Evolutionary conservation across 345 rosid genomes (phyloP), one percentile per base, ranked within the genome.

Genomic region (Salix udensis): DNA sequence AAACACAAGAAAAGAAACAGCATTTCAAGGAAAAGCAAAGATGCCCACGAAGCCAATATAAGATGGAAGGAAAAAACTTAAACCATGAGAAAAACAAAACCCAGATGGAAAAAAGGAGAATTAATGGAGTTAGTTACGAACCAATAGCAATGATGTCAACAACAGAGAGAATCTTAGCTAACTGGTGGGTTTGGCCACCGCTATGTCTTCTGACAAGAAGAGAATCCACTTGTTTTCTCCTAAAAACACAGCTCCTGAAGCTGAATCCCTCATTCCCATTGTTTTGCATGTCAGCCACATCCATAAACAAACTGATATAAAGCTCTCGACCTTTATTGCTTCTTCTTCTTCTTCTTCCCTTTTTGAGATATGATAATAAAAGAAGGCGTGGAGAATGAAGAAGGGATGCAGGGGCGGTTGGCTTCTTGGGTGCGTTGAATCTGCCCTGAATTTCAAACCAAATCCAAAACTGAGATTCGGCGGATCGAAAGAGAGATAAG

Each of bases 191-290:
- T 46, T 62, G 36, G 31, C 12, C 9, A 4, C 34, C 62, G 61
- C 80, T 83, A 65, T 80, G 77, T 8, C 80, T 75, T 26, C 31
- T 70, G 1, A 64, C 65, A 81, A 82, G 78, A 81, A 79, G 87
- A 70, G 92, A 89, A 83, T 92, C 97, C 76, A 92, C 93, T 82
- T 88, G 92, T 82, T 92, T 92, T 79, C 97, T 88, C 85, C 97
- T 85, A 23, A 86, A 78, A 78, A 92, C 72, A 77, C 88, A 80
- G 60, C 79, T 88, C 86, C 86, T 90, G 90, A 87, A 44, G 86
- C 6, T 31, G 69, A 82, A 81, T 77, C 71, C 31, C 87, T 10
- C 14, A 42, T 42, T 89, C 24, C 79, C 79, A 67, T 74, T 79
- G 67, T 74, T 78, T 80, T 84, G 83, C 65, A 89, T 84, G 79